Conservation (phyloP, 73 alveolate species). For the Breviolum minutum region DNA sequence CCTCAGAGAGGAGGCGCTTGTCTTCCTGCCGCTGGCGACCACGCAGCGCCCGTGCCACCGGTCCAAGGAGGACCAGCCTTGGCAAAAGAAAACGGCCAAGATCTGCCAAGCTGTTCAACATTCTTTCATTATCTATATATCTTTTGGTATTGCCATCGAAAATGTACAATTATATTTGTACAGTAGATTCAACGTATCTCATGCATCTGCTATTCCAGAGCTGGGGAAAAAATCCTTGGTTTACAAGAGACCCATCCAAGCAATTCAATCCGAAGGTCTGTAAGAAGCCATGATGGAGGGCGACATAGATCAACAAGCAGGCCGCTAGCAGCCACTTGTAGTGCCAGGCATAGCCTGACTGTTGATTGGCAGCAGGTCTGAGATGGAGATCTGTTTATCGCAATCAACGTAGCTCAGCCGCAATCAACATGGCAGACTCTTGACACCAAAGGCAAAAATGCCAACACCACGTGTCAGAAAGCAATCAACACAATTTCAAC, state of each 20-base stretch:
- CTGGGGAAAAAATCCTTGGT: too few relatives aligned
- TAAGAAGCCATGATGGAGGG: constrained; percentile 32
- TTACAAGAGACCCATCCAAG: too few relatives aligned
- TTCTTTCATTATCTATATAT: background rate
- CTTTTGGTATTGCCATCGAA: background rate
- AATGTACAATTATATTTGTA: too few relatives aligned
- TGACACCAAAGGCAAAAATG: too few relatives aligned
- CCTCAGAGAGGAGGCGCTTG: constrained; percentile 14
- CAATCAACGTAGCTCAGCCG: background rate
- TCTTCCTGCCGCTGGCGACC: constrained; percentile 62
- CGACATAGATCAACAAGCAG: background rate
- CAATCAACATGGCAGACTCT: too few relatives aligned
- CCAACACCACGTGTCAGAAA: too few relatives aligned
- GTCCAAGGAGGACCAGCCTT: constrained; percentile 67
- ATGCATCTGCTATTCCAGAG: too few relatives aligned
- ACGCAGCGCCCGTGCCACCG: constrained; percentile 62
- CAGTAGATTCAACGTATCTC: too few relatives aligned
- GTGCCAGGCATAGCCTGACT: constrained; percentile 41
- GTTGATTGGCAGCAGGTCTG: background rate
- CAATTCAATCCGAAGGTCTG: background rate
- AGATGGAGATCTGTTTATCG: background rate
- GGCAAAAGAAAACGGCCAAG: background rate
- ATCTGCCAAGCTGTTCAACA: background rate
- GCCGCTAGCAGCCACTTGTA: constrained; percentile 28
- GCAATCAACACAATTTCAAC: too few relatives aligned